Base-by-base conservation (phyloP, 2,329 filamentous ascomycete species). In the Coleophoma eucalyptorum region DNA sequence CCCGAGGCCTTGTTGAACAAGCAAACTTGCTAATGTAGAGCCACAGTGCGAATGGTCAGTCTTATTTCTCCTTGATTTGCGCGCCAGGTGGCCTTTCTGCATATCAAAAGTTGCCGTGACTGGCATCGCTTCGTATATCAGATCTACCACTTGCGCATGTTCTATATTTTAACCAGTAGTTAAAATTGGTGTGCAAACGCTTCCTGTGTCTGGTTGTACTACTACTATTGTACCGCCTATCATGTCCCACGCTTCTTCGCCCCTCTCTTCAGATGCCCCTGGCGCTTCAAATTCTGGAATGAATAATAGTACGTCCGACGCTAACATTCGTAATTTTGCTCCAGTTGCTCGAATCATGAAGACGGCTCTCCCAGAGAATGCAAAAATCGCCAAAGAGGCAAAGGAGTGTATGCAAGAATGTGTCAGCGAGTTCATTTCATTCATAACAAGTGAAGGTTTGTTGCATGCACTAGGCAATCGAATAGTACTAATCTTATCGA, bases 341-440 rank as follows among this genome's bases (percentile, higher is more conserved):
- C 85, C 87, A 99, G 94, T 99, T 65, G 94, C 94, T 59, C 88
- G 94, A 51, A 97, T 99, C 71, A 99, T 99, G 94, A 99, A 99
- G 73, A 88, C 91, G 63, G 94, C 94, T 6, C 79, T 99, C 45
- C 94, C 94, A 47, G 94, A 99, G 59, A 99, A 99, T 67, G 94
- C 94, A 61, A 99, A 99, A 74, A 99, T 99, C 55, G 92, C 92
- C 53, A 99, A 99, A 69, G 94, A 99, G 69, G 94, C 94, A 50
- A 99, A 99, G 72, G 94, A 99, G 70, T 99, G 94, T 74, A 97
- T 99, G 94, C 94, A 99, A 72, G 94, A 99, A 72, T 99, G 94
- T 67, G 94, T 99, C 52, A 97, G 92, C 84, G 94, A 99, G 74
- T 99, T 99, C 72, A 99, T 99, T 76, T 96, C 90, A 6, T 99